Base-by-base conservation (phyloP, 345 rosid genomes). In the Firmiana major region DNA sequence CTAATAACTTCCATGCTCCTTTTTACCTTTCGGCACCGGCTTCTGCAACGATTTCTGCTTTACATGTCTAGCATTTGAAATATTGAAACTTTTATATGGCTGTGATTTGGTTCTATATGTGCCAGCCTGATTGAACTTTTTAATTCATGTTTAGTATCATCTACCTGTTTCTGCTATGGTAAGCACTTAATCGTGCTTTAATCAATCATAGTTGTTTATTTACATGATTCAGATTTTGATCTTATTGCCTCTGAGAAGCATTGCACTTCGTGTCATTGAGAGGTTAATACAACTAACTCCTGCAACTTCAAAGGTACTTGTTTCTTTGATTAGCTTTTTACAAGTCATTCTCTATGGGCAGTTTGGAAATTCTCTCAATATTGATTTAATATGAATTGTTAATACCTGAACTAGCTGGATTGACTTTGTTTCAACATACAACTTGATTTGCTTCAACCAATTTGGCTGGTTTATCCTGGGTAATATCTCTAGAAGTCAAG, bases 261-360 rank as follows among this genome's bases (percentile, higher is more conserved):
- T 90, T 74, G 94, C 98, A 26, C 82, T 83, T 62, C 89, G 88
- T 38, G 89, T 90, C 74, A 85, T 95, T 74, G 88, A 84, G 88
- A 89, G 94, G 86, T 75, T 93, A 69, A 93, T 93, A 85, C 90
- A 87, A 77, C 83, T 95, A 77, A 90, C 94, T 38, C 97, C 98
- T 36, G 78, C 84, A 75, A 75, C 87, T 81, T 86, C 82, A 84
- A 91, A 90, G 96, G 99, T 95, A 88, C 13, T 73, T 21, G 16
- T 77, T 71, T 70, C 28, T 64, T 63, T 74, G 62, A 22, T 77
- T 73, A n/a, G 57, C 17, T 28, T 21, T 60, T 49, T 31, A 48
- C 48, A 2, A 79, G 57, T 73, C 62, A 51, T 80, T 78, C 78
- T 70, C 66, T 64, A 8, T 71, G 67, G 36, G 28, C 49, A 48